phyloP scores from a whole-genome alignment of 2,329 filamentous ascomycete species.

The Diaporthe destruens region DNA sequence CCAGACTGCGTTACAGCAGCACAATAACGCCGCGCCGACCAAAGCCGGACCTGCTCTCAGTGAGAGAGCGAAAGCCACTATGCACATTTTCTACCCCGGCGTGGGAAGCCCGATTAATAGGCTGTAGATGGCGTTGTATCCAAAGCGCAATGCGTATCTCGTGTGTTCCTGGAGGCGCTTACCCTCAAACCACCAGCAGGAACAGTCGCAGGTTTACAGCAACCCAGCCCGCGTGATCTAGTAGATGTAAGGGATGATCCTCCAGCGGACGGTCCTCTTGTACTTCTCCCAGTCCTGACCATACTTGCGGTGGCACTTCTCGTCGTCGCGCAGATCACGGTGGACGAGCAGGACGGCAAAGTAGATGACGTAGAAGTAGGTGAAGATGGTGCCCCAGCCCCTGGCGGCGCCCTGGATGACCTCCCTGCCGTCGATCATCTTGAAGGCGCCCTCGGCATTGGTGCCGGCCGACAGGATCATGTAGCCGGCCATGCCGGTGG shows the following conservation, averaged over 20 bases:
- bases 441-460: constrained; percentile 64
- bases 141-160: neutral
- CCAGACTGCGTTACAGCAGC: neutral
- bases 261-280: constrained; percentile 82
- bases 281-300: constrained; percentile 93
- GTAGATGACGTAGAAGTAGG: constrained; percentile 95
- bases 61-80: neutral
- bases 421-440: constrained; percentile 71
- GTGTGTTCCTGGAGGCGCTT: neutral
- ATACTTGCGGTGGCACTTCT: constrained; percentile 92
- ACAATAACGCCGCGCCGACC: neutral
- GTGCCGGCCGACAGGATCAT: constrained; percentile 72
- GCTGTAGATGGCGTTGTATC: neutral
- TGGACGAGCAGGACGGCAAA: constrained; percentile 90
- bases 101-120: neutral
- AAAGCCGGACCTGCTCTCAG: neutral
- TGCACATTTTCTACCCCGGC: neutral
- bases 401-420: constrained; percentile 79
- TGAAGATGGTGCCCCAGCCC: constrained; percentile 88
- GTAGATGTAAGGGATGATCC: constrained; percentile 89
- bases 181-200: neutral
- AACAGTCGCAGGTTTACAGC: no score
- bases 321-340: constrained; percentile 87
- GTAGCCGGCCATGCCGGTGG: constrained; percentile 88
- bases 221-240: constrained; percentile 52